A percentile compares a stretch with the other conserved stretches of the same genome.
Conservation (phyloP, 1,284 basidiomycete genomes). For the Baeospora myosura region DNA sequence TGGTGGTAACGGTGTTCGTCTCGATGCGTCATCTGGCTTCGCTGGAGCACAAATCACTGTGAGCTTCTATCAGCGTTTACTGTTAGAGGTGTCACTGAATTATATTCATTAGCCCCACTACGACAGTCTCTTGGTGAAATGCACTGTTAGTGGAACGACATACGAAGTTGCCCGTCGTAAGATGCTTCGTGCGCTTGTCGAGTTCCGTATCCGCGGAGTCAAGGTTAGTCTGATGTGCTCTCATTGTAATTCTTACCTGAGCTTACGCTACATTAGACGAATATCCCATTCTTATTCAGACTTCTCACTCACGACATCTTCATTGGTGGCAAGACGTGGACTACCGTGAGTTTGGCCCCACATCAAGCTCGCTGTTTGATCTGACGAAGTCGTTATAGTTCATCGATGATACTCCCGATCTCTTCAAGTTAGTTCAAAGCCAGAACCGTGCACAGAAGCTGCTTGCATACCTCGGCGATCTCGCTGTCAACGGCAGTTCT, state of each 20-base stretch:
- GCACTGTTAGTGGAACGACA: constrained; percentile 96
- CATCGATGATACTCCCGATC: constrained; percentile 98
- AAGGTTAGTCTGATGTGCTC: constrained; percentile 69
- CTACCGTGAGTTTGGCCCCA: constrained; percentile 56
- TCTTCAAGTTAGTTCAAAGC: constrained; percentile 96
- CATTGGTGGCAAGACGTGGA: constrained; percentile 96
- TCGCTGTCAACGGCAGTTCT: constrained; percentile 96
- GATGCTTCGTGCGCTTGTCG: constrained; percentile 97
- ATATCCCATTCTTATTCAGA: constrained; percentile 99
- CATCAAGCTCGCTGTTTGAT: constrained; percentile 2
- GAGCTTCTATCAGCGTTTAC: constrained; percentile 18
- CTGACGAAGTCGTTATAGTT: constrained; percentile 45
- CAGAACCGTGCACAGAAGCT: constrained; percentile 99
- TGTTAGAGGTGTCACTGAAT: constrained; percentile 3
- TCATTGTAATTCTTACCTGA: constrained; percentile 8
- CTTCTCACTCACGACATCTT: constrained; percentile 97
- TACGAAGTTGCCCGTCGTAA: constrained; percentile 96
- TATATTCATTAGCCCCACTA: constrained; percentile 76
- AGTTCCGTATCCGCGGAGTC: constrained; percentile 99
- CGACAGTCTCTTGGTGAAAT: constrained; percentile 95
- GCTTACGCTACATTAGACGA: no score
- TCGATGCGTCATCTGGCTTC: constrained; percentile 96
- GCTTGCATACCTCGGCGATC: constrained; percentile 93
- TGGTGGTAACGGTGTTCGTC: constrained; percentile 96
- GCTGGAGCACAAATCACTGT: constrained; percentile 99